Conservation (phyloP, 1,284 basidiomycete genomes). For the Leccinum ponderosum region DNA sequence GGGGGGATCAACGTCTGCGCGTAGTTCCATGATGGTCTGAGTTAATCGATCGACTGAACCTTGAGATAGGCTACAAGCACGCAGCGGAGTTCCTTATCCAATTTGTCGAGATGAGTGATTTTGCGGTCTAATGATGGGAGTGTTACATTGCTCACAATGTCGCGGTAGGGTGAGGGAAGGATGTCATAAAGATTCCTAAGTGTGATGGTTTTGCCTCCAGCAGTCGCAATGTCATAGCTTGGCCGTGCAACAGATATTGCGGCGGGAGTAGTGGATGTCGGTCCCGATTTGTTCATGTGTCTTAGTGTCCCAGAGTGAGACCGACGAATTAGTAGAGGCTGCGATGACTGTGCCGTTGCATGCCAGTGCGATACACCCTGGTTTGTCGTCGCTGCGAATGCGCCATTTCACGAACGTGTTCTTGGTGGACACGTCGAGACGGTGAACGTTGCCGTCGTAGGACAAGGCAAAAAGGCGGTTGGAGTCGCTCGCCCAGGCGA, state of each 20-base stretch:
- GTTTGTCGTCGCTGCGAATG: neutral
- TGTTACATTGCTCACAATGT: too few relatives aligned
- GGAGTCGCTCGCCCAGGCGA: neutral
- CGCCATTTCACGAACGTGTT: neutral
- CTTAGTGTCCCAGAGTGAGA: neutral
- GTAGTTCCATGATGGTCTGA: too few relatives aligned
- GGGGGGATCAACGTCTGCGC: too few relatives aligned
- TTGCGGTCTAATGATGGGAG: too few relatives aligned
- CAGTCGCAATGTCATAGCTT: neutral
- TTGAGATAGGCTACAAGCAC: too few relatives aligned
- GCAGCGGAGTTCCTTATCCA: too few relatives aligned
- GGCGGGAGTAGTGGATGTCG: neutral
- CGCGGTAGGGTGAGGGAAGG: too few relatives aligned
- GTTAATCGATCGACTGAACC: too few relatives aligned
- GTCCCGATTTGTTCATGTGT: neutral
- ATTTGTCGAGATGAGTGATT: too few relatives aligned
- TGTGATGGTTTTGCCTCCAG: neutral
- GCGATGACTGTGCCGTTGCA: too few relatives aligned
- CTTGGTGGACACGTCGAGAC: neutral
- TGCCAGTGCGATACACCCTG: too few relatives aligned
- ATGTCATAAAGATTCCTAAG: neutral
- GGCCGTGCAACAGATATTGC: neutral
- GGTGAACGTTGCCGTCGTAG: neutral
- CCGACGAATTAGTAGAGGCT: neutral
- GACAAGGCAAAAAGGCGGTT: neutral